Conservation (phyloP, 352 stramenopile genomes). For the Phytophthora macrochlamydospora region DNA sequence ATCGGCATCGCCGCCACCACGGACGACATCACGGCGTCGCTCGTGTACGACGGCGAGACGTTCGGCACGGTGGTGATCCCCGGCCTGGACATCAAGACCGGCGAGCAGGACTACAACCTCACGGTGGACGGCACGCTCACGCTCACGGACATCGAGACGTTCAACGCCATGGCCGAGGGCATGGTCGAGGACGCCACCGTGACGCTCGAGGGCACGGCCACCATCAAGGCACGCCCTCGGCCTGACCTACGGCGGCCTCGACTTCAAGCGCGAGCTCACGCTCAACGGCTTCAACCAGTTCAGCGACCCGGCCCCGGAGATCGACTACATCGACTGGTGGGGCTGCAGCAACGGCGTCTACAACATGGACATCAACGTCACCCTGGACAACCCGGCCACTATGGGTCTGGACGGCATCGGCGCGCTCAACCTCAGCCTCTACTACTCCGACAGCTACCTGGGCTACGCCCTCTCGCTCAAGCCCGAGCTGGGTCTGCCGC, state of each 20-base stretch:
- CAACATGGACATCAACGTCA: constrained; percentile 49
- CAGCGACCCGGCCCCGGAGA: constrained; percentile 37
- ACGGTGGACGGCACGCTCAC: constrained; percentile 37
- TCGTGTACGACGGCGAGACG: constrained; percentile 46
- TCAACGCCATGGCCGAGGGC: constrained; percentile 45
- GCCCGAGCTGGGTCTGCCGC: constrained; percentile 49
- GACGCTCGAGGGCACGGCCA: constrained; percentile 39
- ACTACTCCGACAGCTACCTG: constrained; percentile 66
- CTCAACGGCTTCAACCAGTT: constrained; percentile 67
- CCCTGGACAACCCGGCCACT: constrained; percentile 48
- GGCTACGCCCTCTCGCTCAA: constrained; percentile 59
- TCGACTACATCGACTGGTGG: constrained; percentile 64
- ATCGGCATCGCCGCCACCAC: constrained; percentile 45
- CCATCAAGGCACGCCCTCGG: constrained; percentile 53
- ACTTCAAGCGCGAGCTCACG: constrained; percentile 48
- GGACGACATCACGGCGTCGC: constrained; percentile 50
- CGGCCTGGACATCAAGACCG: constrained; percentile 52
- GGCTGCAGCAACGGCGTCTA: constrained; percentile 47
- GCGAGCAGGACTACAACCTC: constrained; percentile 60
- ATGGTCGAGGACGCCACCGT: constrained; percentile 46
- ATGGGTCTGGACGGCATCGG: constrained; percentile 66
- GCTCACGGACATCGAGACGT: constrained; percentile 48
- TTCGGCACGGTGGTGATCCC: constrained; percentile 61
- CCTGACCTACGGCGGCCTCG: constrained; percentile 55
- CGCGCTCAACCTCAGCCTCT: constrained; percentile 71